These are phyloP conservation scores for Chlorella sp. DNA, from an alignment of 139 green algal genomes.

Conservation along the genomic window DNA sequence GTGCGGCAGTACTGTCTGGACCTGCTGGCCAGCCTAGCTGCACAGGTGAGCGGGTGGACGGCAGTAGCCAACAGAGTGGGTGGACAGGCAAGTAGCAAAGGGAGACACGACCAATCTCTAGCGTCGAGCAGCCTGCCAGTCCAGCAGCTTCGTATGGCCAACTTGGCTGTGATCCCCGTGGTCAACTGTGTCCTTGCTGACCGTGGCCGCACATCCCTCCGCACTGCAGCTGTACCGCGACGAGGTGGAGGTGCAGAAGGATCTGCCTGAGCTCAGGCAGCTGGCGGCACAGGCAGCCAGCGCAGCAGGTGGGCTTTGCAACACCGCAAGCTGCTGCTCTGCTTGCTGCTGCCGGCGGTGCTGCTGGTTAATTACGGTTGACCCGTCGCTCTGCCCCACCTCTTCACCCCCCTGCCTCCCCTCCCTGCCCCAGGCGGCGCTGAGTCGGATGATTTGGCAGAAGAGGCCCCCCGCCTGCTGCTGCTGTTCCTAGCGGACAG, in stretches of 20 bases:
- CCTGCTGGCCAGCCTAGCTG: slow-evolving; percentile 62
- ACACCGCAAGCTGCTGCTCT: no score
- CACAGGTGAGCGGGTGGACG: slow-evolving; percentile 9
- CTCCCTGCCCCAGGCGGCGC: background rate
- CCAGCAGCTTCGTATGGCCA: no score
- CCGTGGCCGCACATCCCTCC: no score
- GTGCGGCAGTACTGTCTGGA: slow-evolving; percentile 71
- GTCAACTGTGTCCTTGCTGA: slow-evolving; percentile 24
- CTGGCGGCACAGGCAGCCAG: slow-evolving; percentile 34
- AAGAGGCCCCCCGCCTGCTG: slow-evolving; percentile 59
- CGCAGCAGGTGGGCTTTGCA: background rate
- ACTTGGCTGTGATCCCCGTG: no score
- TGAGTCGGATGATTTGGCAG: background rate
- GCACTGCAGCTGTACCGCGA: slow-evolving; percentile 18
- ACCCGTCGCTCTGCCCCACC: no score
- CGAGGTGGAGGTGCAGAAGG: slow-evolving; percentile 1
- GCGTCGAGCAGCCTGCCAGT: no score
- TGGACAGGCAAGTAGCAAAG: no score
- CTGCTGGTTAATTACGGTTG: no score
- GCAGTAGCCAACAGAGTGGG: no score
- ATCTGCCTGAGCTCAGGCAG: slow-evolving; percentile 50
- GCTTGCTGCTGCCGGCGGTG: no score
- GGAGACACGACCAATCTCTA: no score
- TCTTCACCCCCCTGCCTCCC: background rate
- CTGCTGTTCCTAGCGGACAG: slow-evolving; percentile 52